Conservation (phyloP, 2,329 filamentous ascomycete genomes). For the Pyrenophora teres region DNA sequence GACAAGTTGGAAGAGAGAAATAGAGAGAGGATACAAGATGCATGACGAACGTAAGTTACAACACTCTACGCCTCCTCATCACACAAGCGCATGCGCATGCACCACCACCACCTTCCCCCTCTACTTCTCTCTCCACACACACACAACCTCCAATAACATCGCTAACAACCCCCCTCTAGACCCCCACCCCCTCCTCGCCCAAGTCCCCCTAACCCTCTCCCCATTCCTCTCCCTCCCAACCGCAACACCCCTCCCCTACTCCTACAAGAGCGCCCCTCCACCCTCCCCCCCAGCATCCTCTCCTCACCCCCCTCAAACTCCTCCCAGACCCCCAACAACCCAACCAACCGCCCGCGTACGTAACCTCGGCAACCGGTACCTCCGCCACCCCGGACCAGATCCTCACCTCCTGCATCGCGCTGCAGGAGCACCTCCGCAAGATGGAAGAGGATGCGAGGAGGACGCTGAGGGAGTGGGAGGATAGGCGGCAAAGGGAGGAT, state of each 20-base stretch:
- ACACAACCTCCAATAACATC: not conserved
- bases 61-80: not conserved
- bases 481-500: constrained; percentile 66
- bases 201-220: constrained; percentile 90
- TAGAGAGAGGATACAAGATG: not conserved
- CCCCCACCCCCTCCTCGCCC: constrained; percentile 84
- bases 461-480: constrained; percentile 72
- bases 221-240: constrained; percentile 91
- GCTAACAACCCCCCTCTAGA: constrained; percentile 39
- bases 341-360: constrained; percentile 24
- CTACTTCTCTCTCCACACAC: too few relatives aligned
- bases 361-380: constrained; percentile 18
- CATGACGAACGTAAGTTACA: constrained; percentile 5
- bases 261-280: constrained; percentile 90
- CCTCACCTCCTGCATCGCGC: constrained; percentile 75
- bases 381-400: constrained; percentile 74
- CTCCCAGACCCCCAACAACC: constrained; percentile 6
- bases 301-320: constrained; percentile 18
- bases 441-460: constrained; percentile 70
- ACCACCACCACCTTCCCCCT: not conserved
- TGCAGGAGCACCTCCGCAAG: constrained; percentile 75
- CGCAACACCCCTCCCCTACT: constrained; percentile 90
- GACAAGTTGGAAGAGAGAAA: too few relatives aligned
- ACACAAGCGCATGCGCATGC: not conserved
- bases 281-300: constrained; percentile 74